Evolutionary conservation across 2,329 filamentous ascomycete species (phyloP).

Genomic region (Fusarium pseudocircinatum): DNA sequence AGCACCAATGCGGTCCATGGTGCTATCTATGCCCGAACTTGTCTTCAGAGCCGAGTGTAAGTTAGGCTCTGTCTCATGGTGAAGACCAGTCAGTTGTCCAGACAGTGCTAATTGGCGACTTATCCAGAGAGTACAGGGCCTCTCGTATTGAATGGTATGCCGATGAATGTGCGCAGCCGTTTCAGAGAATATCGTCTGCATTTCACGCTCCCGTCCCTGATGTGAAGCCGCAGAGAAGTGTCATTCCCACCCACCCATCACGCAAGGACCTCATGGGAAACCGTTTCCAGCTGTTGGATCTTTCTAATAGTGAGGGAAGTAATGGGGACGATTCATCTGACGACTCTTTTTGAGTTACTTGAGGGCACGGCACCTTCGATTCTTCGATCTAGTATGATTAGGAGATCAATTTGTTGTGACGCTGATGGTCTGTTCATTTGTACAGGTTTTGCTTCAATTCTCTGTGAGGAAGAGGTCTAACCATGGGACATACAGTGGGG

Average conservation of each 20-base stretch:
- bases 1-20: conserved; percentile 81
- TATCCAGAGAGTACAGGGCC: conserved; percentile 71
- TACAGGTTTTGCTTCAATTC: not conserved
- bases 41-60: conserved; percentile 74
- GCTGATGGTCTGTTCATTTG: not conserved
- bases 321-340: conserved; percentile 26
- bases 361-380: not conserved
- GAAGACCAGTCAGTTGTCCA: not conserved
- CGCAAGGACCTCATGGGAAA: conserved; percentile 58
- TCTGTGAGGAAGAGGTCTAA: not conserved
- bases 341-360: not conserved
- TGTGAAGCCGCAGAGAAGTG: not conserved
- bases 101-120: conserved; percentile 42
- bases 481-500: too few species aligned
- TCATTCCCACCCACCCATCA: not conserved
- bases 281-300: conserved; percentile 68
- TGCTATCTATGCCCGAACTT: conserved; percentile 78
- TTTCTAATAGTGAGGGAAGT: conserved; percentile 54
- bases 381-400: not conserved
- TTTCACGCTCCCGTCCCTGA: not conserved
- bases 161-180: conserved; percentile 76
- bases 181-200: conserved; percentile 45
- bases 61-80: conserved; percentile 33
- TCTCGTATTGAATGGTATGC: conserved; percentile 75
- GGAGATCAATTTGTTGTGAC: not conserved